Conservation (phyloP, 208 protist genomes). For the Crithidia sp. region DNA sequence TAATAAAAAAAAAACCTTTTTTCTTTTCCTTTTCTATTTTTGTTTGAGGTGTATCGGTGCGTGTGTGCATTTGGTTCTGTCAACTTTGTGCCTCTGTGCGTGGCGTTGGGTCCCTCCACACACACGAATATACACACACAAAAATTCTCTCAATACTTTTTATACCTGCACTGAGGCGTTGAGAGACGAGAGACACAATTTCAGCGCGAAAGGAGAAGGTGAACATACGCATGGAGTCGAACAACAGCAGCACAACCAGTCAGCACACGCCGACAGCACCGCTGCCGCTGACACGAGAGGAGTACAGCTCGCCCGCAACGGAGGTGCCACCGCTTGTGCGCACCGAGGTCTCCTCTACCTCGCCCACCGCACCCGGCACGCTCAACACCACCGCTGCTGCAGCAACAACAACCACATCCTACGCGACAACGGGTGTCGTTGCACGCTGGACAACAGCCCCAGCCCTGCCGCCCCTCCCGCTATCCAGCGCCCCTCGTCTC, state of each 20-base stretch:
- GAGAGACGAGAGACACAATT: too few species aligned
- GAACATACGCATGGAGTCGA: background rate
- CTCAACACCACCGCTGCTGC: background rate
- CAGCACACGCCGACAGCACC: background rate
- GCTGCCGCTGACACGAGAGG: background rate
- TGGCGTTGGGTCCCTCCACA: too few species aligned
- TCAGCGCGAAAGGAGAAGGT: too few species aligned
- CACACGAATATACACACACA: too few species aligned
- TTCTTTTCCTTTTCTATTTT: too few species aligned
- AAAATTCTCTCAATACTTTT: too few species aligned
- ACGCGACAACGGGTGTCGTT: background rate
- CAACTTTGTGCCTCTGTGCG: too few species aligned
- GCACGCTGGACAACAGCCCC: background rate
- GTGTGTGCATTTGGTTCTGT: too few species aligned
- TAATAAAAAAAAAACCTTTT: too few species aligned
- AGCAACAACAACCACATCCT: slow-evolving; percentile 5
- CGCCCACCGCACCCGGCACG: background rate
- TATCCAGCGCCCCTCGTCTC: background rate
- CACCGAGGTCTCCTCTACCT: background rate
- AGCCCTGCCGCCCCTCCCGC: slow-evolving; percentile 5
- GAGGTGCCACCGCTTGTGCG: slow-evolving; percentile 8
- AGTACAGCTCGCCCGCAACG: background rate
- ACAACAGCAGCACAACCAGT: background rate
- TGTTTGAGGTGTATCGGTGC: too few species aligned
- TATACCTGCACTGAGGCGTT: too few species aligned